phyloP scores from a whole-genome alignment of 805 yeast genomes.

The Scheffersomyces amazonensis region DNA sequence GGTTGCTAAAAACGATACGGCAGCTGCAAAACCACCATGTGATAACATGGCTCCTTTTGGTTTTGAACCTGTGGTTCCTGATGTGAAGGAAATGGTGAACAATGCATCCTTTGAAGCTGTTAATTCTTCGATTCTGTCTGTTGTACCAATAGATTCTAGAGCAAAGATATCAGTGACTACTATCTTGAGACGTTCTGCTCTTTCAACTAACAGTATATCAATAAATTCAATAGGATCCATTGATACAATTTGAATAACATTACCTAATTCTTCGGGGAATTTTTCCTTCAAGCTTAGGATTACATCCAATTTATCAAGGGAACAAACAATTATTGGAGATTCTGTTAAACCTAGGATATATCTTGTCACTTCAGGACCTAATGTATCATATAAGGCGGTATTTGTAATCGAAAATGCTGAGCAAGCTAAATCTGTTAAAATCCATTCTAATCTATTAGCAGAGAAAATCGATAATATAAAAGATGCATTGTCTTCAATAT shows the following conservation, averaged over 20 bases:
- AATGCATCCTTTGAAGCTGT: slow-evolving; percentile 31
- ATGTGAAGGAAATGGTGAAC: slow-evolving; percentile 45
- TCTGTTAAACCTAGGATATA: slow-evolving; percentile 32
- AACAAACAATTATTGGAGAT: slow-evolving; percentile 48
- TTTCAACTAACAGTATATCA: slow-evolving; percentile 12
- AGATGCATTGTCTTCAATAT: slow-evolving; percentile 19
- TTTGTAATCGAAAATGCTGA: slow-evolving; percentile 29
- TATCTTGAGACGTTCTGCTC: slow-evolving; percentile 21
- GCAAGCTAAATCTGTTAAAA: slow-evolving; percentile 34
- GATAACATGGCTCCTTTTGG: slow-evolving; percentile 72
- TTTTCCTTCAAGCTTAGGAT: slow-evolving; percentile 44
- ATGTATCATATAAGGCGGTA: slow-evolving; percentile 41
- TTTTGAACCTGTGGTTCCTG: slow-evolving; percentile 66
- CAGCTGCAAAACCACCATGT: slow-evolving; percentile 18
- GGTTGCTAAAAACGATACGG: slow-evolving; percentile 9
- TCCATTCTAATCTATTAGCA: slow-evolving; percentile 37
- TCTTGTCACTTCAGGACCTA: slow-evolving; percentile 32
- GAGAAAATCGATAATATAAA: slow-evolving; percentile 33
- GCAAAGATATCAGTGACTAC: slow-evolving; percentile 31
- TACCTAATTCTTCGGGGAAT: slow-evolving; percentile 26
- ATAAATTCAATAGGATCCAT: slow-evolving; percentile 40
- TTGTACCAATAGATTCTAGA: slow-evolving; percentile 38
- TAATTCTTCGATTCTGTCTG: slow-evolving; percentile 19
- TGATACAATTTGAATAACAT: slow-evolving; percentile 52
- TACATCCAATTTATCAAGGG: slow-evolving; percentile 47